phyloP scores from a whole-genome alignment of 441 rosid genomes.

The Kokia cookei region DNA sequence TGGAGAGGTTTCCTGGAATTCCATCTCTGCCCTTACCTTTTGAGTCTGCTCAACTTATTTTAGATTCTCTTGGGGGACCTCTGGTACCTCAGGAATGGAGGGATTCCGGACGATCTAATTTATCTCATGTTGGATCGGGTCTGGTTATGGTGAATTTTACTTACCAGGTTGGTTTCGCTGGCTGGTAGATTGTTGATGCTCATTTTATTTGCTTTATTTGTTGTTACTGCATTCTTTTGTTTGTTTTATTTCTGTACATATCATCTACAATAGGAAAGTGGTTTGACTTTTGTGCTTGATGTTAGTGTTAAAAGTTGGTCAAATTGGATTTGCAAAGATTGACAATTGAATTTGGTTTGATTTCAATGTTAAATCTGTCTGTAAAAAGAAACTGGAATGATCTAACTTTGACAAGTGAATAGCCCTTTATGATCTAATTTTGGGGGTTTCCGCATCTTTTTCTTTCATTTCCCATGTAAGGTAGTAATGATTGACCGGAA shows the following conservation, averaged over 20 bases:
- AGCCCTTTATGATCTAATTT: background rate
- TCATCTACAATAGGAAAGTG: background rate
- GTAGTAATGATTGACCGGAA: background rate
- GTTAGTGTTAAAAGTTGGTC: slow-evolving; percentile 8
- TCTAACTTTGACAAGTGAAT: background rate
- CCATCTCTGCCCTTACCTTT: slow-evolving; percentile 78
- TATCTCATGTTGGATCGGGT: slow-evolving; percentile 68
- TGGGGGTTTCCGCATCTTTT: background rate
- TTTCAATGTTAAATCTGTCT: background rate
- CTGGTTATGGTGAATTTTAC: slow-evolving; percentile 60
- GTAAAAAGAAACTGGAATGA: background rate
- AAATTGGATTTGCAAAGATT: background rate
- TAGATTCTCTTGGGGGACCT: slow-evolving; percentile 60
- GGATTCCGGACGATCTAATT: slow-evolving; percentile 26
- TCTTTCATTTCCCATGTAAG: background rate
- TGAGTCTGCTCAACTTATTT: slow-evolving; percentile 58
- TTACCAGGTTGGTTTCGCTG: slow-evolving; percentile 51
- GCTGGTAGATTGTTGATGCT: background rate
- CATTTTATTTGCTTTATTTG: slow-evolving; percentile 1
- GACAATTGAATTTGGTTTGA: background rate
- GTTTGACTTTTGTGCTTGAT: background rate
- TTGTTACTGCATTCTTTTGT: background rate
- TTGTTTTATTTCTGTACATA: background rate
- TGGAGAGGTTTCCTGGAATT: slow-evolving; percentile 60
- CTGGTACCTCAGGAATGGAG: slow-evolving; percentile 56